Evolutionary conservation across 2,329 filamentous ascomycete species (phyloP), one percentile per base, ranked within the genome.

Genomic region (Aureobasidium sp.): DNA sequence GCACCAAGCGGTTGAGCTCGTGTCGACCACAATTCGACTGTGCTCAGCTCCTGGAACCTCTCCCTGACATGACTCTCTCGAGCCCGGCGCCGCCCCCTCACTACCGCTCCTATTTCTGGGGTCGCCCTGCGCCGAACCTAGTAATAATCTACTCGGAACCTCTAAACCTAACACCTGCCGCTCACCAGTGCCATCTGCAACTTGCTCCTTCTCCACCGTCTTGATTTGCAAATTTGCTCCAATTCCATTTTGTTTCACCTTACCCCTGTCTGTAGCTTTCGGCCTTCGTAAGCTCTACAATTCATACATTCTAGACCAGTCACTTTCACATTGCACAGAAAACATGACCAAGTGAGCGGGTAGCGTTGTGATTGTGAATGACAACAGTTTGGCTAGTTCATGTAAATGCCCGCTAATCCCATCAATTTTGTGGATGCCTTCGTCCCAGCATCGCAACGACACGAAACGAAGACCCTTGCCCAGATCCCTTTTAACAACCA

Each of bases 341-440:
- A 48, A 58, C 54, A 48, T 14, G 47, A 29, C 12, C 15, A 58
- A 39, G 42, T 58, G 54, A 62, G 58, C 58, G 60, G 64, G 54
- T 50, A 57, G 50, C 49, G 50, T 63, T 61, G 63, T 49, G 48
- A 53, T 61, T 61, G 47, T 47, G 39, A 53, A 61, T 56, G 49
- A 53, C 60, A 56, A 61, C 48, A 53, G 11, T 48, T 61, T 61
- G 31, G 60, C 60, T 61, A 61, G 49, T 61, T 54, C 48, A 17
- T 61, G 48, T 56, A 56, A 53, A 61, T 61, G 60, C 48, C 60
- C 60, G 60, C 60, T 61, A 61, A 49, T 48, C 60, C 60, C 60
- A 56, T 40, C 49, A 61, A 60, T 39, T 60, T 61, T 61, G 52
- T 61, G 60, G 39, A 54, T 47, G 59, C 59, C 59, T 31, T 40